Conservation (phyloP, 2,329 filamentous ascomycete genomes). For the Raffaelea ambrosiae region DNA sequence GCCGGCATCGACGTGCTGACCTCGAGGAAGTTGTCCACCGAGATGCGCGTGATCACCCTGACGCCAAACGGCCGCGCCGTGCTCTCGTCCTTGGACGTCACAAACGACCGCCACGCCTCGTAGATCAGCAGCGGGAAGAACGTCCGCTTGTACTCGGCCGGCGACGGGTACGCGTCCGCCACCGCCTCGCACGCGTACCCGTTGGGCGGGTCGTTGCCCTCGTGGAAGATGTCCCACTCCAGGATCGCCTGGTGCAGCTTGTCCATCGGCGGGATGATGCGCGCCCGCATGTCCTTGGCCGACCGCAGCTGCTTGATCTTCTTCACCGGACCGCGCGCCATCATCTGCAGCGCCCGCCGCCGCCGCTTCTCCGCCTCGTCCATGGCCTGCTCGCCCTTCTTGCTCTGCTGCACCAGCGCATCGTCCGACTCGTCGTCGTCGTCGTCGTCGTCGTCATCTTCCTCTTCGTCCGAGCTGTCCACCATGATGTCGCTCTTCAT, state of each 20-base stretch:
- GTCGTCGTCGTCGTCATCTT: conserved; percentile 58
- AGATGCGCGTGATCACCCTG: conserved; percentile 79
- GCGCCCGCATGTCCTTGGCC: conserved; percentile 87
- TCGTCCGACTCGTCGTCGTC: conserved; percentile 52
- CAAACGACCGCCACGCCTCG: conserved; percentile 92
- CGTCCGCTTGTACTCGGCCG: conserved; percentile 72
- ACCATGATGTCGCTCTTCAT: conserved; percentile 87
- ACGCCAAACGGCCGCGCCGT: conserved; percentile 75
- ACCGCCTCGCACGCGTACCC: conserved; percentile 67
- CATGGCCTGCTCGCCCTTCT: conserved; percentile 37
- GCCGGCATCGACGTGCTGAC: conserved; percentile 75
- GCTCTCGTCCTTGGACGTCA: conserved; percentile 80
- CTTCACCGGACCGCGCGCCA: conserved; percentile 61
- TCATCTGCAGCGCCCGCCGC: conserved; percentile 38
- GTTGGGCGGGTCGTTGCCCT: conserved; percentile 76
- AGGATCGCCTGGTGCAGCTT: conserved; percentile 78
- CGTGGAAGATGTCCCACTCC: conserved; percentile 90
- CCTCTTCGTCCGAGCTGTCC: conserved; percentile 68
- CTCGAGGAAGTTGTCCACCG: conserved; percentile 88
- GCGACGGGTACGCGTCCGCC: conserved; percentile 66
- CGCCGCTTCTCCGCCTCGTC: conserved; percentile 39
- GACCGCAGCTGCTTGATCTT: conserved; percentile 75
- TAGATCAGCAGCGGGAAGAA: conserved; percentile 86
- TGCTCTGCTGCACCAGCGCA: conserved; percentile 38
- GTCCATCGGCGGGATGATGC: conserved; percentile 82